phyloP scores from a whole-genome alignment of 768 basidiomycete species.

The Sistotremastrum suecicum region DNA sequence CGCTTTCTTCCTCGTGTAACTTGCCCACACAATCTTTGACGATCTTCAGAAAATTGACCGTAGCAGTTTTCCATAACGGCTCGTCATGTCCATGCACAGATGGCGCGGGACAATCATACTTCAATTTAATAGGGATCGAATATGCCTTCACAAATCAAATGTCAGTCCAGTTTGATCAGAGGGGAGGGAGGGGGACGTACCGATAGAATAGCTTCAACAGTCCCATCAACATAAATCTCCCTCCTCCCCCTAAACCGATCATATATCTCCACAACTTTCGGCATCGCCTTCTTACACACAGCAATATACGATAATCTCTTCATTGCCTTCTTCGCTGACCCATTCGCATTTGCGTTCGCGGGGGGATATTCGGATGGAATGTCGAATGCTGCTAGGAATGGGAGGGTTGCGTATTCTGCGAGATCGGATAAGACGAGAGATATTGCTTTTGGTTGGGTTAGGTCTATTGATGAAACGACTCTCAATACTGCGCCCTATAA shows the following conservation, averaged over 20 bases:
- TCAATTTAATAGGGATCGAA: slow-evolving; percentile 82
- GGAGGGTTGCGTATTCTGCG: slow-evolving; percentile 73
- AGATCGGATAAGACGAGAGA: slow-evolving; percentile 74
- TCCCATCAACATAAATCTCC: slow-evolving; percentile 67
- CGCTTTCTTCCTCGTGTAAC: slow-evolving; percentile 33
- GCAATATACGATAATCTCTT: slow-evolving; percentile 84
- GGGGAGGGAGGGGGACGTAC: slow-evolving; percentile 26
- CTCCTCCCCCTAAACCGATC: slow-evolving; percentile 42
- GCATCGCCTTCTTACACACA: slow-evolving; percentile 80
- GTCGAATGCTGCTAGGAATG: slow-evolving; percentile 73
- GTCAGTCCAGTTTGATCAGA: too few species aligned
- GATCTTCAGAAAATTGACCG: slow-evolving; percentile 56
- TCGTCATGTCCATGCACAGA: slow-evolving; percentile 78
- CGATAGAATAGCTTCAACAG: slow-evolving; percentile 68
- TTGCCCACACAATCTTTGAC: slow-evolving; percentile 51
- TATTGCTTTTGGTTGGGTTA: slow-evolving; percentile 43
- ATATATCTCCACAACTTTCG: slow-evolving; percentile 67
- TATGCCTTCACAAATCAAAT: slow-evolving; percentile 75
- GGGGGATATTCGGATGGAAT: slow-evolving; percentile 17
- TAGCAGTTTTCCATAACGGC: slow-evolving; percentile 95
- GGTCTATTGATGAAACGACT: slow-evolving; percentile 51
- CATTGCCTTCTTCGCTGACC: slow-evolving; percentile 24
- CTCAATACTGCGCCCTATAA: slow-evolving; percentile 66
- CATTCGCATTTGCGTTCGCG: slow-evolving; percentile 3
- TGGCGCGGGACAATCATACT: slow-evolving; percentile 86